Base-by-base conservation (phyloP, 371 early-diverging fungal genomes). In the Mortierella sp. region DNA sequence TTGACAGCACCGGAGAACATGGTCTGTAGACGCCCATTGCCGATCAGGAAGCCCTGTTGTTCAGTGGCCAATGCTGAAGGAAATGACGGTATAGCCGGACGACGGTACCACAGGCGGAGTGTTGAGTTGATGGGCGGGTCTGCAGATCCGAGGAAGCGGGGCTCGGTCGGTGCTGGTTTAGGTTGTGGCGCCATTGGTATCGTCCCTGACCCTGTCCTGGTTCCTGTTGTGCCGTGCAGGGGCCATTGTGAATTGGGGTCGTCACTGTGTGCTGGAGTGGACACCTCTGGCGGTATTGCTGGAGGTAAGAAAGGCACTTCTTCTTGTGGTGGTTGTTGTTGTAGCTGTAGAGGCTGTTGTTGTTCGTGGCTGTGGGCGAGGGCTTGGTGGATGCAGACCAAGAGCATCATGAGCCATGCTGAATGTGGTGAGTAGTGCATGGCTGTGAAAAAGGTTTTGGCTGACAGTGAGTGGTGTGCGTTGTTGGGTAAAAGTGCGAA, bases 101-200 rank as follows among this genome's bases (percentile, higher is more conserved):
- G 48, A 46, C 82, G 61, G 53, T 86, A 86, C 86, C 86, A 86
- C 19, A 86, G 71, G 37, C 77, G 76, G 69, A 82, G 77, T 24
- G 81, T 78, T 5, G 78, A 57, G 24, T 76, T 81, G 26, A 9
- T 73, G 9, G 81, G 81, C 24, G 59, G 48, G 40, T 46, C 37
- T 51, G 34, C 44, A 3, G 57, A 24, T 11, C 72, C 61, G 3
- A 53, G 70, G 34, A 82, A 67, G 24, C 67, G 67, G 40, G 67
- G 67, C 21, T 67, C 67, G 21, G 34, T 50, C 24, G 77, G 50
- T 61, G 46, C 48, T 13, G 78, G 76, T 40, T 78, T 75, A 31
- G 64, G 46, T 19, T 46, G 55, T 5, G 54, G 54, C 28, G 34
- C 50, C 0, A 50, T 50, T 11, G 50, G 50, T 50, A 50, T 50